phyloP scores from a whole-genome alignment of 2,329 filamentous ascomycete genomes.

The Ceratocystis harringtonii region DNA sequence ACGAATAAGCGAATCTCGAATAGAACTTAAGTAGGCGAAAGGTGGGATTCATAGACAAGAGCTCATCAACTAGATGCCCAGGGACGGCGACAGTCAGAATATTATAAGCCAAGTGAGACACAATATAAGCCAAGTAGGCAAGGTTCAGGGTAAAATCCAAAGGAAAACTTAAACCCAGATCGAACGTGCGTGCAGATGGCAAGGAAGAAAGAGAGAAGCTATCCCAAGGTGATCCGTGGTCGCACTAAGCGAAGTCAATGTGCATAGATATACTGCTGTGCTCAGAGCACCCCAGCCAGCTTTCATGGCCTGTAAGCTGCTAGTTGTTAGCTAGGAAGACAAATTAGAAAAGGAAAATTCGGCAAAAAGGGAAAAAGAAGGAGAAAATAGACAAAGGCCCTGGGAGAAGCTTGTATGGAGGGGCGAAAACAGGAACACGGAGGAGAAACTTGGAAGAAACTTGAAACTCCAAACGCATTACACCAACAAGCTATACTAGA shows the following conservation, averaged over 20 bases:
- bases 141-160: neutral
- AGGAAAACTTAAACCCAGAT: slow-evolving; percentile 2
- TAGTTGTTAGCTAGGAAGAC: neutral
- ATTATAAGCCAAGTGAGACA: slow-evolving; percentile 1
- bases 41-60: neutral
- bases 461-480: slow-evolving; percentile 5
- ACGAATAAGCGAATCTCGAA: neutral
- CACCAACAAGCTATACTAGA: slow-evolving; percentile 2
- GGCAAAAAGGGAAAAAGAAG: neutral
- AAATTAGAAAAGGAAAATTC: neutral
- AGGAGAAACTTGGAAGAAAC: neutral
- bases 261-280: neutral
- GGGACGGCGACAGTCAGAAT: neutral
- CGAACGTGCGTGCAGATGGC: slow-evolving; percentile 4
- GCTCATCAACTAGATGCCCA: neutral
- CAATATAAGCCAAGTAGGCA: neutral
- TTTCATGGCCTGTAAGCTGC: neutral
- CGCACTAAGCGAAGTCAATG: neutral
- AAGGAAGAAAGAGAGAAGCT: neutral
- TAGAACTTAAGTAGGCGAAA: neutral
- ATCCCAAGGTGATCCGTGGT: slow-evolving; percentile 4
- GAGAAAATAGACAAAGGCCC: neutral
- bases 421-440: neutral
- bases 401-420: neutral
- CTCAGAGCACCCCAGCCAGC: neutral